Conservation (phyloP, 1,284 basidiomycete genomes). For the Apiotrichum gracile region DNA sequence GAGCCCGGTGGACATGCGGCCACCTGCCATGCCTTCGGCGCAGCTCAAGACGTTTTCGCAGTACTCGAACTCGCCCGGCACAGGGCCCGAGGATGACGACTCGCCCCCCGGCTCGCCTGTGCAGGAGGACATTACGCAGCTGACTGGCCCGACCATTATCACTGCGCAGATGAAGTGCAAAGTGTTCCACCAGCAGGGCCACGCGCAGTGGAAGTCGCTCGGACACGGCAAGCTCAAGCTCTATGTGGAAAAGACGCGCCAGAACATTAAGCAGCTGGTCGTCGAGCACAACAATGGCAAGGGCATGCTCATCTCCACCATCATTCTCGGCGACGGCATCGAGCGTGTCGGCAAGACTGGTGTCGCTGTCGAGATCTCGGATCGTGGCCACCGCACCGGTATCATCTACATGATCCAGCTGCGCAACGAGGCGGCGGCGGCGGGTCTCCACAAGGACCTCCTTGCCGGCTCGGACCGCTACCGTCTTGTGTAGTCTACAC, state of each 20-base stretch:
- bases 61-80: background rate
- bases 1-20: background rate
- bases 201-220: conserved; percentile 94
- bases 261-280: conserved; percentile 87
- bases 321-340: conserved; percentile 90
- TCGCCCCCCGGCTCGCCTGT: conserved; percentile 23
- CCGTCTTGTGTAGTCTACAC: background rate
- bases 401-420: conserved; percentile 97
- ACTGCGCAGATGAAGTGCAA: conserved; percentile 98
- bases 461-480: conserved; percentile 76
- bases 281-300: conserved; percentile 73
- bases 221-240: conserved; percentile 83
- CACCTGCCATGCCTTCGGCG: conserved; percentile 10
- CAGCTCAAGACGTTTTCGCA: conserved; percentile 6
- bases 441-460: conserved; percentile 77
- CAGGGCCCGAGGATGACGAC: background rate
- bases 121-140: conserved; percentile 51
- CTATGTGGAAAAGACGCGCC: conserved; percentile 65
- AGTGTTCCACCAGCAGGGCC: conserved; percentile 89
- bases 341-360: conserved; percentile 97
- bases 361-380: conserved; percentile 91
- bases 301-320: conserved; percentile 81
- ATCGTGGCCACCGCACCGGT: conserved; percentile 83
- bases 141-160: conserved; percentile 64
- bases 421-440: conserved; percentile 78